Conservation (phyloP, 1,139 yeast species). For the Zhuliangozyma blackwelliae region DNA sequence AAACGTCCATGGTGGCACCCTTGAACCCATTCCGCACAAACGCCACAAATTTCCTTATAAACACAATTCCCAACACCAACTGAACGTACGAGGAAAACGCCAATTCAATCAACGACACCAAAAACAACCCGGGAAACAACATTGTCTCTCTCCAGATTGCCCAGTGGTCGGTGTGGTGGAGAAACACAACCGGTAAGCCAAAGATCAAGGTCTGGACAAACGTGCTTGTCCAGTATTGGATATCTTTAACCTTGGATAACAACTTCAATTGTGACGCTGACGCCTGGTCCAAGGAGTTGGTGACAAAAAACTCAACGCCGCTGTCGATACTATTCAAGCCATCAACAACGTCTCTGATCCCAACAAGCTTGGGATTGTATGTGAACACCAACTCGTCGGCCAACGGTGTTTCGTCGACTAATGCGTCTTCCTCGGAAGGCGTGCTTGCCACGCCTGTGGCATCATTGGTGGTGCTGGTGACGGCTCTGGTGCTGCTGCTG, state of each 20-base stretch:
- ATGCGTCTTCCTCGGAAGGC: conserved; percentile 2
- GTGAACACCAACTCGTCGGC: conserved; percentile 38
- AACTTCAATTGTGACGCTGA: conserved; percentile 63
- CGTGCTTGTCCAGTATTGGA: conserved; percentile 60
- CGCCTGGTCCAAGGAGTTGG: conserved; percentile 42
- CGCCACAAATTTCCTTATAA: conserved; percentile 58
- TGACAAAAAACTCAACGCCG: conserved; percentile 34
- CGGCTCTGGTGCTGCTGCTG: too few species aligned
- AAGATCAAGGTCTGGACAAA: conserved; percentile 48
- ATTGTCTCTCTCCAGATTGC: conserved; percentile 22
- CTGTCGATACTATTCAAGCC: conserved; percentile 27
- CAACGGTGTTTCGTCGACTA: conserved; percentile 13
- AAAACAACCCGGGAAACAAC: conserved; percentile 50
- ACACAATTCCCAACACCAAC: conserved; percentile 59
- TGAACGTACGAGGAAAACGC: conserved; percentile 64
- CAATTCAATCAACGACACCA: conserved; percentile 60
- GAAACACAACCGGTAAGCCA: conserved; percentile 61
- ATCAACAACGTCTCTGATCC: conserved; percentile 55
- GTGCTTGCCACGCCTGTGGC: background rate
- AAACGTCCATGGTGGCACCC: conserved; percentile 91
- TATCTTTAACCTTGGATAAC: conserved; percentile 67
- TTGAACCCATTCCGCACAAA: conserved; percentile 61
- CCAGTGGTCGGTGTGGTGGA: conserved; percentile 45
- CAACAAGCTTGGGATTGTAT: conserved; percentile 44
- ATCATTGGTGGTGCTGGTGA: conserved; percentile 3